These are phyloP conservation scores for Juglanconis sp. DNA, from an alignment of 2,329 filamentous ascomycete genomes.

Conservation along the genomic window DNA sequence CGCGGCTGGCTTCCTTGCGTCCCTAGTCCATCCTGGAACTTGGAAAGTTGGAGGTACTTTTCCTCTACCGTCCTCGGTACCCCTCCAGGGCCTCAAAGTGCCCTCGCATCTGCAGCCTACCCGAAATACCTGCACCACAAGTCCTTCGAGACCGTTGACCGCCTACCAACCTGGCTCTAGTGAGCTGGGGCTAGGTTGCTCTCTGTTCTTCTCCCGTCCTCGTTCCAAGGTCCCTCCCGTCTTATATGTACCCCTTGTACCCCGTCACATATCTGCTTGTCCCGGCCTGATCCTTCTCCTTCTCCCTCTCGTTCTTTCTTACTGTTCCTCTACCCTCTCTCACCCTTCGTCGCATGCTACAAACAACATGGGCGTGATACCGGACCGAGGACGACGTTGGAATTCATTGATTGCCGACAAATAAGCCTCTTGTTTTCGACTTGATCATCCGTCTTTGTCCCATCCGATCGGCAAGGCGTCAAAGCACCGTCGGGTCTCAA, in stretches of 20 bases:
- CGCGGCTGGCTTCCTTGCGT: neutral
- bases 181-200: constrained; percentile 4
- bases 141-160: constrained; percentile 4
- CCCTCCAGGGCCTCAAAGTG: neutral
- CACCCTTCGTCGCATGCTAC: constrained; percentile 11
- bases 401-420: constrained; percentile 11
- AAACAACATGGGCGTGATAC: constrained; percentile 13
- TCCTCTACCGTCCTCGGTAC: neutral
- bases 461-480: neutral
- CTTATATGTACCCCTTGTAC: constrained; percentile 23
- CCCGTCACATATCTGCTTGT: constrained; percentile 18
- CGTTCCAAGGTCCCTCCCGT: constrained; percentile 3
- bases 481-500: neutral
- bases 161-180: constrained; percentile 17
- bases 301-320: neutral
- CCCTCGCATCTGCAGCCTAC: neutral
- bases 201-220: constrained; percentile 3
- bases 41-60: neutral
- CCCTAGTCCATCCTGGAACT: neutral
- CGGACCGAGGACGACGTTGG: constrained; percentile 16
- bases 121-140: neutral
- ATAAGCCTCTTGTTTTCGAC: neutral
- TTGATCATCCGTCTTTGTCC: neutral
- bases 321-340: constrained; percentile 10
- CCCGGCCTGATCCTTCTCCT: constrained; percentile 10